These are phyloP conservation scores for Brassica hybrid DNA, from an alignment of 441 rosid species.

Conservation along the genomic window DNA sequence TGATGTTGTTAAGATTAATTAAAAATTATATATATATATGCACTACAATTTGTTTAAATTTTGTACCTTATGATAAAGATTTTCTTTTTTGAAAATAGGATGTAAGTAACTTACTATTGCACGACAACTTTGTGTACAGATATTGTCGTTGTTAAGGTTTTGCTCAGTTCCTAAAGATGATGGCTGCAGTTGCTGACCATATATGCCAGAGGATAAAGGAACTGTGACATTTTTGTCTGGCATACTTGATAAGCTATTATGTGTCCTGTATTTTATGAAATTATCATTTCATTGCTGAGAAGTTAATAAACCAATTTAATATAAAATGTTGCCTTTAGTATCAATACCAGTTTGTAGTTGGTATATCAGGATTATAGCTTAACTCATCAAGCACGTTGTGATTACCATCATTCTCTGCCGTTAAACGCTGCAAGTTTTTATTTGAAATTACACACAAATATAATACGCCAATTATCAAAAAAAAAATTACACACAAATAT, in stretches of 20 bases:
- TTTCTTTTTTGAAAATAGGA: neutral
- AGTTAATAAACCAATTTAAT: neutral
- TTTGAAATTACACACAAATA: neutral
- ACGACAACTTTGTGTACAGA: neutral
- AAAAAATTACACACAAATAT: neutral
- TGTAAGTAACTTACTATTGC: neutral
- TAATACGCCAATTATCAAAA: no score
- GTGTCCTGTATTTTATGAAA: neutral
- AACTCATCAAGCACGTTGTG: neutral
- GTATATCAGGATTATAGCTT: neutral
- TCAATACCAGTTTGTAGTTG: neutral
- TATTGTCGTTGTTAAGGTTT: neutral
- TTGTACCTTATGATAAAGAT: neutral
- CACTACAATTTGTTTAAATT: neutral
- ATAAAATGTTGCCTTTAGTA: neutral
- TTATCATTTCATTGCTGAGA: neutral
- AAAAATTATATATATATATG: neutral
- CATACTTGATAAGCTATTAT: neutral
- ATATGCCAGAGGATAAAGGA: neutral
- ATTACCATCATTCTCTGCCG: neutral
- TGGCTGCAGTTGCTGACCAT: slow-evolving; percentile 1
- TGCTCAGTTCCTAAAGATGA: neutral
- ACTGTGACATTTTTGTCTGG: neutral
- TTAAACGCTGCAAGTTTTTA: neutral
- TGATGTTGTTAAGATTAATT: neutral